Percentiles rank a stretch among this genome's conserved stretches.
Evolutionary conservation across 805 yeast species (phyloP).

Genomic region (Yarrowia divulgata): DNA sequence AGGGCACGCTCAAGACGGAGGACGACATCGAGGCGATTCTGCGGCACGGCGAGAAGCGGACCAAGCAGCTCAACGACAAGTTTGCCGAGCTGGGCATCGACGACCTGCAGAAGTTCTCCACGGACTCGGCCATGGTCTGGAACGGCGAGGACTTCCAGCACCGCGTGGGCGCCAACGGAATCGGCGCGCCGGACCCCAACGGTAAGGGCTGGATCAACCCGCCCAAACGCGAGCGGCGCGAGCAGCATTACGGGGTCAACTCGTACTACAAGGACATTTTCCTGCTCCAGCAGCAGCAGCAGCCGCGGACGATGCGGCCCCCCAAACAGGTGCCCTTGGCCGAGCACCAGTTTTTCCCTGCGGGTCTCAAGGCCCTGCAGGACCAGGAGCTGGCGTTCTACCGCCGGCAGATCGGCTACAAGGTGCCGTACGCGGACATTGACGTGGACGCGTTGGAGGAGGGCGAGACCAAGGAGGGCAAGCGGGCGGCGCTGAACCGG

Average conservation of each 20-base stretch:
- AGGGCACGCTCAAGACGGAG: conserved; percentile 52
- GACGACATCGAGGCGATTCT: conserved; percentile 86
- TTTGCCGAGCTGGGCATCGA: conserved; percentile 88
- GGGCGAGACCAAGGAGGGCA: conserved; percentile 55
- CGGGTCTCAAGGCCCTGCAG: conserved; percentile 74
- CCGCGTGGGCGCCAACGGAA: conserved; percentile 50
- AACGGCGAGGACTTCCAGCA: conserved; percentile 83
- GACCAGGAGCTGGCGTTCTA: conserved; percentile 82
- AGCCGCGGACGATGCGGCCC: conserved; percentile 61
- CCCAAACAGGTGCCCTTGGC: conserved; percentile 84
- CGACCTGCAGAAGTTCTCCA: conserved; percentile 89
- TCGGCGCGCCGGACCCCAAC: conserved; percentile 45
- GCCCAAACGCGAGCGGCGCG: conserved; percentile 60
- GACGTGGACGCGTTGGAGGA: conserved; percentile 55
- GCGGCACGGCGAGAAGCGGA: conserved; percentile 79
- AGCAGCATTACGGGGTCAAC: conserved; percentile 81
- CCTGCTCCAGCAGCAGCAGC: conserved; percentile 52
- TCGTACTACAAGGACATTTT: conserved; percentile 83
- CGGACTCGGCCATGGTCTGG: conserved; percentile 95
- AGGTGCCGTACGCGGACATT: conserved; percentile 69
- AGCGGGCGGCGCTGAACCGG: conserved; percentile 66
- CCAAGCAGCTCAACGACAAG: conserved; percentile 77
- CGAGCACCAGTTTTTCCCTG: conserved; percentile 91
- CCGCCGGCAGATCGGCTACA: conserved; percentile 70
- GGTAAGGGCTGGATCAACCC: conserved; percentile 82